Evolutionary conservation across 129 eudicot species (phyloP), one percentile per base, ranked within the genome.

Genomic region (Arctium lappa): DNA sequence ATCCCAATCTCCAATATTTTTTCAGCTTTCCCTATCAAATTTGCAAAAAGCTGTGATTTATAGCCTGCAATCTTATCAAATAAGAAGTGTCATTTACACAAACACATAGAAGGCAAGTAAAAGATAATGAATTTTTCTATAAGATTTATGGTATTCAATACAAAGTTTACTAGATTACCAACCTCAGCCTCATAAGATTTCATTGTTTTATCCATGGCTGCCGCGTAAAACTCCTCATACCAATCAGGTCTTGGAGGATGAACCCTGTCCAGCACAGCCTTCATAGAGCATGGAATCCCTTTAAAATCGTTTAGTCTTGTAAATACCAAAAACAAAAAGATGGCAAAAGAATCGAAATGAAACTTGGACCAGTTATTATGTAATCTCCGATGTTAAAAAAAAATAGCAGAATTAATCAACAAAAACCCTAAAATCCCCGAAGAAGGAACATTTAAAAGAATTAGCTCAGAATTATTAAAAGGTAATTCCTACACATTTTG

Each of bases 171-270:
- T 29, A 31, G 29, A 73, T 37, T 77, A 53, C 93, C 68, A 77
- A 95, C 98, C 97, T 95, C 93, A 3, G 90, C 90, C 85, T 95
- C 98, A 34, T 95, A 95, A 65, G 92, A 76, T 83, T 83, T 90
- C 93, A 86, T 95, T 70, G 83, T 38, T 30, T 56, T 87, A 80
- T 90, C 90, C 92, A 92, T 78, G 42, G 89, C 90, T 40, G 72
- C 86, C 77, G 98, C 98, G 80, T 89, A 95, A 7, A 95, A 90
- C 89, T 95, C 97, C 86, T 95, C 97, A 18, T 95, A 95, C 97
- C 98, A 95, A 80, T 92, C 98, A 2, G 98, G 92, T 78, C 91
- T 89, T 46, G 94, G 92, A 85, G 98, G 98, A 78, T 88, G 98
- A 88, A 95, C 73, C 77, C 88, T 87, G 46, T 88, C 90, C 86